Percentiles rank a stretch among this genome's conserved stretches.
Evolutionary conservation across 1,284 basidiomycete species (phyloP).

Genomic region (Cutaneotrichosporon sp.): DNA sequence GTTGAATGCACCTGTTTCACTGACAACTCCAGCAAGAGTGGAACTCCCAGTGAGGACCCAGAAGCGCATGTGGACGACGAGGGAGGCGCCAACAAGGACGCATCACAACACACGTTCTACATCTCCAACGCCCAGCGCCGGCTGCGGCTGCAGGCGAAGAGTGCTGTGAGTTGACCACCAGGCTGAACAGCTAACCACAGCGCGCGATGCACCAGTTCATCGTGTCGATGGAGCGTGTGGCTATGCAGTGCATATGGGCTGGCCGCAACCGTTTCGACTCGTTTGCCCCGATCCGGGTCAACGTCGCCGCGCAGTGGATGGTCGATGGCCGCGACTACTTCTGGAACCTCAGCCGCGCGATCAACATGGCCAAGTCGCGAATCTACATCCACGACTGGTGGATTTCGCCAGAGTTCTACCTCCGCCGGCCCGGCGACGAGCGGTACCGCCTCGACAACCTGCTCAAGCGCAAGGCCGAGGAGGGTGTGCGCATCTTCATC

Average conservation of each 20-base stretch:
- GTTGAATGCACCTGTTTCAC: background rate
- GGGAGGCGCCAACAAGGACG: constrained; percentile 39
- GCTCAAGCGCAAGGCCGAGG: constrained; percentile 86
- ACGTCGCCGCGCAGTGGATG: constrained; percentile 95
- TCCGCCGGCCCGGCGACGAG: constrained; percentile 78
- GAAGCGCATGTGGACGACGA: constrained; percentile 28
- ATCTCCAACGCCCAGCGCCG: constrained; percentile 87
- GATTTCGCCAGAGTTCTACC: constrained; percentile 69
- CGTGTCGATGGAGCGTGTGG: constrained; percentile 81
- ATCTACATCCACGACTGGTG: constrained; percentile 97
- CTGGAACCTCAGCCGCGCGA: constrained; percentile 94
- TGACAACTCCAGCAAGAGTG: background rate
- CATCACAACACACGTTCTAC: constrained; percentile 82
- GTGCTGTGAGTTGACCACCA: constrained; percentile 61
- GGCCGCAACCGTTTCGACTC: constrained; percentile 85
- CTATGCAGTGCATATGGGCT: constrained; percentile 74
- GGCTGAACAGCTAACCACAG: constrained; percentile 51
- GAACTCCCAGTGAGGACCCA: background rate
- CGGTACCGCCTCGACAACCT: constrained; percentile 86
- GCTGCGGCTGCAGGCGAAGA: constrained; percentile 83
- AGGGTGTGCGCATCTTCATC: constrained; percentile 95
- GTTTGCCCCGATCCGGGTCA: constrained; percentile 88
- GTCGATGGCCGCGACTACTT: constrained; percentile 98
- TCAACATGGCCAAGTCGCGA: constrained; percentile 81
- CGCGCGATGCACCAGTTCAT: constrained; percentile 98